These are phyloP conservation scores for Ochromonas danica DNA, from an alignment of 108 stramenopile species.

Conservation along the genomic window DNA sequence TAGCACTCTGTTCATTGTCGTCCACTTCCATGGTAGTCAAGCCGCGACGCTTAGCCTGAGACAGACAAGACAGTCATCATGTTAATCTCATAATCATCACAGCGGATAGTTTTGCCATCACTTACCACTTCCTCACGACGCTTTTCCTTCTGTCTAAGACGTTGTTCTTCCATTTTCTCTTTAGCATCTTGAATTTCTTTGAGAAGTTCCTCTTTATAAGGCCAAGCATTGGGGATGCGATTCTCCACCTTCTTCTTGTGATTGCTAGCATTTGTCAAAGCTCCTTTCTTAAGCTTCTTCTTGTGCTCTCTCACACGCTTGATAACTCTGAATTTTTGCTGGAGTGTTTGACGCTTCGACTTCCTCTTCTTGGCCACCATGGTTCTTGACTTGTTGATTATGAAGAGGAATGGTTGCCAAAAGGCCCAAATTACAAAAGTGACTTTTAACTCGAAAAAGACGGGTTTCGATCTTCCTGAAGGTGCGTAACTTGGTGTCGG, in stretches of 20 bases:
- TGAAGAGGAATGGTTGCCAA: no score
- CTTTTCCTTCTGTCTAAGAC: slow-evolving; percentile 65
- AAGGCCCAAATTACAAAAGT: no score
- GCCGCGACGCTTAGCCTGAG: slow-evolving; percentile 38
- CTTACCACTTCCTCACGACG: slow-evolving; percentile 52
- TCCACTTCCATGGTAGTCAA: slow-evolving; percentile 32
- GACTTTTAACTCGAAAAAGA: no score
- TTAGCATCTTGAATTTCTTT: slow-evolving; percentile 63
- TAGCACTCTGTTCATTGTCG: slow-evolving; percentile 28
- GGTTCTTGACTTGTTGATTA: slow-evolving; percentile 9
- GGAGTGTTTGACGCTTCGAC: slow-evolving; percentile 89
- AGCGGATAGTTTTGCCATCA: slow-evolving; percentile 1
- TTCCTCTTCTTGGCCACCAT: slow-evolving; percentile 99
- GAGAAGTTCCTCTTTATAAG: slow-evolving; percentile 93
- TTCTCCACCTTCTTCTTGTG: slow-evolving; percentile 85
- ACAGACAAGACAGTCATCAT: neutral
- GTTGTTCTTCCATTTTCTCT: slow-evolving; percentile 69
- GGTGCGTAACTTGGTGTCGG: no score
- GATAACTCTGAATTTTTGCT: slow-evolving; percentile 92
- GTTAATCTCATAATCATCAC: no score
- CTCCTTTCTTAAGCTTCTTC: slow-evolving; percentile 80
- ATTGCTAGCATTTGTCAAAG: slow-evolving; percentile 64
- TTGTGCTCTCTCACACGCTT: slow-evolving; percentile 84
- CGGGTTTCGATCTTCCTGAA: no score
- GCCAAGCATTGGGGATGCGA: slow-evolving; percentile 97